Evolutionary conservation across 2,329 filamentous ascomycete species (phyloP).

Genomic region (Cladophialophora yegresii): DNA sequence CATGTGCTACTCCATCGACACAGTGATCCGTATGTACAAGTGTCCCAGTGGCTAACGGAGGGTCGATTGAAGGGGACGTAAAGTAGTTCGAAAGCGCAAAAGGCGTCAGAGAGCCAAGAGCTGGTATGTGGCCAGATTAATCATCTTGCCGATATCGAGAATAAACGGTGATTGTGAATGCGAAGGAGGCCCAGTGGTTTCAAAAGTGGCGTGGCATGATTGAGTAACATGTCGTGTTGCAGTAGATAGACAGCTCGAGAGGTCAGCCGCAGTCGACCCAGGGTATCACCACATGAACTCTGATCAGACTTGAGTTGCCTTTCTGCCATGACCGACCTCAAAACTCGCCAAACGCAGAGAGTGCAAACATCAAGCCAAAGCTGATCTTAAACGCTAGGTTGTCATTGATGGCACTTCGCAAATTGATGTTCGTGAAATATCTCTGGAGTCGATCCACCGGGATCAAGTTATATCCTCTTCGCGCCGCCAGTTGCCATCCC

Average conservation of each 20-base stretch:
- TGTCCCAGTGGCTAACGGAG: not conserved
- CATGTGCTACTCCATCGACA: not conserved
- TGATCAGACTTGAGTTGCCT: not conserved
- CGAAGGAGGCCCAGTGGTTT: not conserved
- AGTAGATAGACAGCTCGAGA: not conserved
- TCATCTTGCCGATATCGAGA: not conserved
- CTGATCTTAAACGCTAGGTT: constrained; percentile 51
- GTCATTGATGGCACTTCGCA: constrained; percentile 44
- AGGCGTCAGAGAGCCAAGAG: not conserved
- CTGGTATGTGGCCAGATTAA: not conserved
- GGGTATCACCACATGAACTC: not conserved
- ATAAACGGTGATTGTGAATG: not conserved
- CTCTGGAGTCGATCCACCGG: constrained; percentile 46
- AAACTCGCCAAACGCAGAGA: constrained; percentile 48
- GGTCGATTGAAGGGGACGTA: not conserved
- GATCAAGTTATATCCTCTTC: constrained; percentile 51
- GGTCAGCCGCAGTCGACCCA: not conserved
- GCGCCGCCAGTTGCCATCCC: constrained; percentile 50
- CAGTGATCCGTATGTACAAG: not conserved
- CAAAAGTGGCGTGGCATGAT: not conserved
- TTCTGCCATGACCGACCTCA: constrained; percentile 3
- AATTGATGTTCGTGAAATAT: constrained; percentile 46
- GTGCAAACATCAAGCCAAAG: constrained; percentile 49
- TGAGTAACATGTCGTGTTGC: not conserved
- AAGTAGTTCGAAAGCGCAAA: not conserved